Evolutionary conservation across 768 basidiomycete genomes (phyloP), one percentile per base, ranked within the genome.

Genomic region (Austroboletus festivus): DNA sequence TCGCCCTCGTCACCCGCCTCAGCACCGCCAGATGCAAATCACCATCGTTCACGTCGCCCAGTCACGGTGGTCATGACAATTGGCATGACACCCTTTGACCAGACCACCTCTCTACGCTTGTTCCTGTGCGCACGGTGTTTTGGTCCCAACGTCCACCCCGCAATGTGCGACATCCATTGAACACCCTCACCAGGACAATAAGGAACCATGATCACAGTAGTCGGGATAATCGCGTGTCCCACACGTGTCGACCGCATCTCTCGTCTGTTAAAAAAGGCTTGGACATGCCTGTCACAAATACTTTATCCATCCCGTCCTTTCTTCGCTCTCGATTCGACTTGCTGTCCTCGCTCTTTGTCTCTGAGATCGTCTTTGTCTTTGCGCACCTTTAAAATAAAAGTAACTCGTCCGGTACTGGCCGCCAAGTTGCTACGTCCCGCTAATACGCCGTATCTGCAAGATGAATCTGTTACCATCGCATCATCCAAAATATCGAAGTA

Each of bases 191-290:
- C 31, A 33, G 31, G 50, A 52, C 47, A 51, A 57, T 48, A 44
- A 33, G 41, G 42, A 41, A 33, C 7, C 24, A 45, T 56, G 51
- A 23, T 46, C 13, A 22, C 35, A 48, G 44, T 54, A 40, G 55
- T 54, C 53, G 51, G 54, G 62, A 60, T 62, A 52, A 53, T 65
- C 60, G 67, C 60, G 62, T 68, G 62, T 47, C 41, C 19, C 57
- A 58, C 67, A 67, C 62, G 67, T 67, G 60, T 56, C 51, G 54
- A 44, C 58, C 57, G 30, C 62, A 60, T 67, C 61, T 53, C 59
- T 13, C 31, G 13, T 13, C 51, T 54, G 31, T 58, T 68, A 64
- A 68, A 68, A 58, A 56, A 51, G 48, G 48, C 38, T 53, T 28
- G 26, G 26, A 7, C 46, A 44, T 33, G 44, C 20, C 48, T 47